These are phyloP conservation scores for Dysphania ambrosioides DNA, from an alignment of 148 eudicot genomes.

Conservation along the genomic window DNA sequence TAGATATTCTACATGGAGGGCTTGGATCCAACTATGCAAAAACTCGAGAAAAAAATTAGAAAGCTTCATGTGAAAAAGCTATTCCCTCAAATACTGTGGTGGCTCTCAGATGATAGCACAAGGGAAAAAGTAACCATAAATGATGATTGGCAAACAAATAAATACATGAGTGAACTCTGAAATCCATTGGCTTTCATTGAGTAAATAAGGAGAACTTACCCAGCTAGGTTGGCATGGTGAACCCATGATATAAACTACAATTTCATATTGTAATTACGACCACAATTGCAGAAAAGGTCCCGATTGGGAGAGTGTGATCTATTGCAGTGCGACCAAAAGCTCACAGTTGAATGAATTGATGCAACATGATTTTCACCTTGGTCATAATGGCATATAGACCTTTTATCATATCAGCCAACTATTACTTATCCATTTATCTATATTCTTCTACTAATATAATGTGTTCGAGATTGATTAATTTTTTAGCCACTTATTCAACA, in stretches of 20 bases:
- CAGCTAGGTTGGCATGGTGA: background rate
- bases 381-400: background rate
- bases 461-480: too few species aligned
- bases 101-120: background rate
- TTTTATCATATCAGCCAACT: too few species aligned
- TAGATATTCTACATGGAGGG: background rate
- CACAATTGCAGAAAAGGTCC: background rate
- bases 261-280: background rate
- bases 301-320: too few species aligned
- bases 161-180: background rate
- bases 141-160: background rate
- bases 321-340: too few species aligned
- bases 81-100: background rate
- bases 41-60: background rate
- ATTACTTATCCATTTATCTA: too few species aligned
- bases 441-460: too few species aligned
- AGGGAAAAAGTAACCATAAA: background rate
- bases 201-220: background rate
- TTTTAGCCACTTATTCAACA: too few species aligned
- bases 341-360: too few species aligned
- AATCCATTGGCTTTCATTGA: background rate
- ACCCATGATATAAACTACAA: background rate
- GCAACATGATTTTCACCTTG: background rate
- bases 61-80: background rate
- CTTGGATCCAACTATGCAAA: background rate